phyloP scores from a whole-genome alignment of 2,329 filamentous ascomycete genomes.

The Nemania sp. region DNA sequence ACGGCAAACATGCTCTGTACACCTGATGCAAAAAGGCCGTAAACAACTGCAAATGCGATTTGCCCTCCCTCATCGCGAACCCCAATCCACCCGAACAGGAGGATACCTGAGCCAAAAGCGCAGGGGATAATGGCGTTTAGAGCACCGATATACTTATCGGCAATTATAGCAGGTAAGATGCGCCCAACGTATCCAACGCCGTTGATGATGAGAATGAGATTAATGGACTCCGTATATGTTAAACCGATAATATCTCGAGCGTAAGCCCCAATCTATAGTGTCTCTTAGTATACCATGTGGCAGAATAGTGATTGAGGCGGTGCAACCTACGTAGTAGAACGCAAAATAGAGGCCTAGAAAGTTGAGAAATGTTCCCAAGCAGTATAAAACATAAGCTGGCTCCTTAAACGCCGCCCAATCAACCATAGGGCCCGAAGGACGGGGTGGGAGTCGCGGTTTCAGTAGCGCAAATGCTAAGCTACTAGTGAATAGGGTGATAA shows the following conservation, averaged over 20 bases:
- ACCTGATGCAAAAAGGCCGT: slow-evolving; percentile 31
- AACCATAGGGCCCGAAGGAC: slow-evolving; percentile 19
- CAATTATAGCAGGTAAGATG: slow-evolving; percentile 20
- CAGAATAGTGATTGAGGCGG: too few relatives aligned
- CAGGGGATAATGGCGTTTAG: slow-evolving; percentile 25
- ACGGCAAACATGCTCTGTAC: slow-evolving; percentile 35
- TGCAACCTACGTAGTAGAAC: slow-evolving; percentile 23
- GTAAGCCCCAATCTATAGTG: slow-evolving; percentile 15
- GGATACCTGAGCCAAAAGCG: slow-evolving; percentile 13
- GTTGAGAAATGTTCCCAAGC: slow-evolving; percentile 24
- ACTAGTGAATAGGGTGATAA: slow-evolving; percentile 48
- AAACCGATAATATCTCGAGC: slow-evolving; percentile 26
- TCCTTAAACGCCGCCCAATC: slow-evolving; percentile 27
- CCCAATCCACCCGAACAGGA: slow-evolving; percentile 24
- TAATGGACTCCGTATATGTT: slow-evolving; percentile 12
- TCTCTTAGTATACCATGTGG: not conserved
- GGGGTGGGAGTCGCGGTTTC: slow-evolving; percentile 23
- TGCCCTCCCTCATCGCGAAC: slow-evolving; percentile 14
- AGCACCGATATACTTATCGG: slow-evolving; percentile 24
- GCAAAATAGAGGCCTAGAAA: slow-evolving; percentile 29
- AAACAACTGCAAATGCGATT: slow-evolving; percentile 21
- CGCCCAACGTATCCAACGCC: slow-evolving; percentile 26
- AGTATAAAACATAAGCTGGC: slow-evolving; percentile 21
- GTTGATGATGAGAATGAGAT: slow-evolving; percentile 30
- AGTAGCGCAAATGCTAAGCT: slow-evolving; percentile 5